Evolutionary conservation across 2,329 filamentous ascomycete genomes (phyloP), one percentile per base, ranked within the genome.

Genomic region (Ophiostoma montium): DNA sequence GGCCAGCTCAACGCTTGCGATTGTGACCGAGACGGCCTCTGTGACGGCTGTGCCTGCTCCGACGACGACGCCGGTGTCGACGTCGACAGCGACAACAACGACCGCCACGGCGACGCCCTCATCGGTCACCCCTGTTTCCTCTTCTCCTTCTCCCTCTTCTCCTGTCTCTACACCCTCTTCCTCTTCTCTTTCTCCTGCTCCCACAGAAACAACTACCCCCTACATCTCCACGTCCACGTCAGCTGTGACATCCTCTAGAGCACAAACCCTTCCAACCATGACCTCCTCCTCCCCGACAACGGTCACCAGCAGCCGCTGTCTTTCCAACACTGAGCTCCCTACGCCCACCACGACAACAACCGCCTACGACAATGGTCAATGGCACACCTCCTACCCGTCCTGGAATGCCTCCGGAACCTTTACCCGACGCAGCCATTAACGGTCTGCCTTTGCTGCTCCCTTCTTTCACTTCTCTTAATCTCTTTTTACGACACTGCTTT

Each of bases 391-490:
- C 0, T 72, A 71, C 48, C 67, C 67, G 3, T 39, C 66, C 0
- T 70, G 66, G 66, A 72, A 70, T 52, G 62, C 58, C 47, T 70
- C 68, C 2, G n/a, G n/a, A n/a, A n/a, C n/a, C n/a, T n/a, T n/a
- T n/a, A n/a, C n/a, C n/a, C n/a, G n/a, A n/a, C n/a, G 50, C 39
- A 13, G 57, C 50, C 31, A 8, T 16, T 23, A 30, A 21, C 3
- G 21, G 21, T 21, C 13, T 5, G n/a, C 13, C 3, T 10, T 19
- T 13, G 18, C 19, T 13, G 11, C 18, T 23, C 18, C 19, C 23
- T 39, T 15, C 10, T 11, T 41, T 11, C 19, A 7, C 10, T 23
- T 41, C 27, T 27, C 38, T 1, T 16, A n/a, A 13, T 30, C 27
- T 42, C 38, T 21, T 3, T 2, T 7, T 39, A 35, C 36, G 23